These are phyloP conservation scores for Cicer pinnatifidum DNA, from an alignment of 306 rosid species.

Conservation along the genomic window DNA sequence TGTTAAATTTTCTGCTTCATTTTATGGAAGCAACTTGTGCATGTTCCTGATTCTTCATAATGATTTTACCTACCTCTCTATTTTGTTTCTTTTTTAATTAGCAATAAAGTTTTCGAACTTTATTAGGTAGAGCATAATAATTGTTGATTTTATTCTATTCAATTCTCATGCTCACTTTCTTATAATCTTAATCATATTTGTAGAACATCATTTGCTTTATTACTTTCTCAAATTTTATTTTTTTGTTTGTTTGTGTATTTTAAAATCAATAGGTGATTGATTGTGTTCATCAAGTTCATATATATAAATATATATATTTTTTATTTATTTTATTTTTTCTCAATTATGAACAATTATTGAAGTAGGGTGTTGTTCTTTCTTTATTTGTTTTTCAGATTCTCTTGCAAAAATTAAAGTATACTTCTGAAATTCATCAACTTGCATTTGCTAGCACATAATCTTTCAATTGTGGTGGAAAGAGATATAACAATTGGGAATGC, in stretches of 20 bases:
- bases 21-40: constrained; percentile 11
- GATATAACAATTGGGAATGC: constrained; percentile 60
- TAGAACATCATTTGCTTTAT: constrained; percentile 7
- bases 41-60: constrained; percentile 39
- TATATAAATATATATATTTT: background rate
- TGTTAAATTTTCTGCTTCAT: constrained; percentile 17
- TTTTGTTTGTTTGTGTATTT: background rate
- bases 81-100: background rate
- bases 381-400: constrained; percentile 42
- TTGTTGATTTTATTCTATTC: constrained; percentile 21
- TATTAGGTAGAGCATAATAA: background rate
- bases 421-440: constrained; percentile 39
- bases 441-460: constrained; percentile 20
- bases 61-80: constrained; percentile 6
- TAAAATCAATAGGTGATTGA: constrained; percentile 18
- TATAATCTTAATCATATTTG: constrained; percentile 22
- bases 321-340: background rate
- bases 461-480: background rate
- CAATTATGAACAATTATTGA: constrained; percentile 14
- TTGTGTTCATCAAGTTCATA: constrained; percentile 6
- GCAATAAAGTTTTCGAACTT: background rate
- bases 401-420: constrained; percentile 9
- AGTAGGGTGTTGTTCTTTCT: constrained; percentile 6
- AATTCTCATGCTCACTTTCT: background rate
- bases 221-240: constrained; percentile 9